Percentiles rank a stretch among this genome's conserved stretches.
phyloP scores from a whole-genome alignment of 371 early-diverging fungal species.

The Mortierella sp. region DNA sequence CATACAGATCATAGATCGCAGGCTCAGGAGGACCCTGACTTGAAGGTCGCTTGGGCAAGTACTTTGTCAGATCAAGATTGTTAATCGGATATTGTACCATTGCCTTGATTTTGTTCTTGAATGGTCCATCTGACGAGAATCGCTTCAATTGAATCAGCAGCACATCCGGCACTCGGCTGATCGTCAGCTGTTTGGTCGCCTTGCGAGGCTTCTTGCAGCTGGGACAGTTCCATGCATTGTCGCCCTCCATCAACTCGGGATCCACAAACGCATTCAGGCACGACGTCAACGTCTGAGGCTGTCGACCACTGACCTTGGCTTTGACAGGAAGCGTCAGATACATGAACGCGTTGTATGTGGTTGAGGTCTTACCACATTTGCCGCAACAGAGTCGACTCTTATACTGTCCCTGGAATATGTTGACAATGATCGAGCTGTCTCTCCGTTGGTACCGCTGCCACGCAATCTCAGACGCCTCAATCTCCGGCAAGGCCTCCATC shows the following conservation, averaged over 20 bases:
- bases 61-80: conserved; percentile 62
- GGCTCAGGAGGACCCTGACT: conserved; percentile 24
- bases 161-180: conserved; percentile 90
- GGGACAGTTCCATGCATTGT: conserved; percentile 94
- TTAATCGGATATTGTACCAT: conserved; percentile 88
- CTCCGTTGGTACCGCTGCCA: conserved; percentile 85
- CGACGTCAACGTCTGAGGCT: conserved; percentile 74
- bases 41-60: conserved; percentile 48
- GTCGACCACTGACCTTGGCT: conserved; percentile 37
- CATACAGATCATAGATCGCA: conserved; percentile 86
- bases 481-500: conserved; percentile 50
- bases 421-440: conserved; percentile 94
- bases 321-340: conserved; percentile 92
- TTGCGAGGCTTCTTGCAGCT: conserved; percentile 82
- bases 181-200: conserved; percentile 82
- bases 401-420: conserved; percentile 92
- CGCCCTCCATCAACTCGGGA: conserved; percentile 88
- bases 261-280: conserved; percentile 91
- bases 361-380: conserved; percentile 89
- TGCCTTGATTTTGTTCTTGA: conserved; percentile 93
- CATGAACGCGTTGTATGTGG: conserved; percentile 94
- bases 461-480: conserved; percentile 73
- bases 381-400: conserved; percentile 86
- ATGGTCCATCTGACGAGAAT: conserved; percentile 94
- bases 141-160: conserved; percentile 94